Evolutionary conservation across 2,329 filamentous ascomycete species (phyloP), one percentile per base, ranked within the genome.

Genomic region (Neofusicoccum kwambonambiense): DNA sequence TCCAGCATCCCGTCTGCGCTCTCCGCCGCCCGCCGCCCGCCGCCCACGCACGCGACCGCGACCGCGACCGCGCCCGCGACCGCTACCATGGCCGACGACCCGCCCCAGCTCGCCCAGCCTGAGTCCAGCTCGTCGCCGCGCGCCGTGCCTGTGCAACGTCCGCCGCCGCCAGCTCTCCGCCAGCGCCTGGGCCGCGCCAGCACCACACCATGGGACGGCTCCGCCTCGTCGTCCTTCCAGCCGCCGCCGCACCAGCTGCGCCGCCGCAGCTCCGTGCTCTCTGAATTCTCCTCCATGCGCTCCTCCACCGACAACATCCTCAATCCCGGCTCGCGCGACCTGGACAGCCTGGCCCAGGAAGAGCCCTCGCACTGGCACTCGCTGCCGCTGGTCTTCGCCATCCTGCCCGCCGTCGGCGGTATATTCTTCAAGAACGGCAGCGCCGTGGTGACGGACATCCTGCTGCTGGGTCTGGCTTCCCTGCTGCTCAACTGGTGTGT

Each of bases 401-500:
- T 97, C 54, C 80, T 98, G 13, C 94, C 94, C 3, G 93, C 93
- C 1, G 74, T 97, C n/a, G 92, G 88, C 0, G 94, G 93, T 0
- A 78, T 96, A 56, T 81, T 97, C 64, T 96, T 97, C 75, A 86
- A 90, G 67, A 91, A 96, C 79, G 94, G 94, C 12, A 90, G 89
- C 70, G 86, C 89, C 0, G 84, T 97, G 67, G 87, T 93, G 63
- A 97, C 93, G 0, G 94, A 98, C 76, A 79, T 96, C 34, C 89
- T 95, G 70, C 82, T 98, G 39, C 79, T 98, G 37, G 87, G 86
- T 2, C 78, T 98, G 67, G 91, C 91, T 2, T 91, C 90, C 4
- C 85, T 97, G 50, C 96, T 97, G 72, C 81, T 98, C 67, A 93
- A 97, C 75, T 97, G 93, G 92, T 93, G 91, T 56, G 90, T 97